These are phyloP conservation scores for Simmondsia chinensis DNA, from an alignment of 148 eudicot species.

Conservation along the genomic window DNA sequence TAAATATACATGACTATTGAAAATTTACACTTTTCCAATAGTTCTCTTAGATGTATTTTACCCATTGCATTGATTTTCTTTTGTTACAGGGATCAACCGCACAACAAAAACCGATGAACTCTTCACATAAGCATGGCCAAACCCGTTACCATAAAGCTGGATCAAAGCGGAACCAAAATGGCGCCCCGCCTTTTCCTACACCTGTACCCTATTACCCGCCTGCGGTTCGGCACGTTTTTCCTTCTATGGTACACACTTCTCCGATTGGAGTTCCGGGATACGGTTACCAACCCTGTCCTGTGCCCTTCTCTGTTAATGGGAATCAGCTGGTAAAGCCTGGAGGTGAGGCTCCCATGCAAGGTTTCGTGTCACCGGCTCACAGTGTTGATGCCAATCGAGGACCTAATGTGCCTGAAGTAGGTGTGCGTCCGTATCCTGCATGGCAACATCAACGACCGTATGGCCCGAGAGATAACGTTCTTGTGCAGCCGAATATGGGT, in stretches of 20 bases:
- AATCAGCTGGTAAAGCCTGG: conserved; percentile 34
- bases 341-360: conserved; percentile 39
- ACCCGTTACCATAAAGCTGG: conserved; percentile 46
- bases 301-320: conserved; percentile 39
- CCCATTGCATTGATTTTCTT: conserved; percentile 4
- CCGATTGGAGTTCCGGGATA: conserved; percentile 47
- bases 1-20: no score
- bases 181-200: conserved; percentile 43
- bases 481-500: conserved; percentile 35
- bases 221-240: conserved; percentile 34
- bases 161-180: conserved; percentile 49
- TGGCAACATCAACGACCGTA: conserved; percentile 35
- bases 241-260: conserved; percentile 45
- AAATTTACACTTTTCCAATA: no score
- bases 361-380: conserved; percentile 33
- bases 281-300: conserved; percentile 40
- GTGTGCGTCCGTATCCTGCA: conserved; percentile 25
- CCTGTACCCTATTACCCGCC: conserved; percentile 56
- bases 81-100: conserved; percentile 35
- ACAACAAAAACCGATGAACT: conserved; percentile 36
- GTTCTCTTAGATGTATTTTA: background rate
- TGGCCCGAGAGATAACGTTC: conserved; percentile 30
- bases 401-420: conserved; percentile 43
- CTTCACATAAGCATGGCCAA: conserved; percentile 42
- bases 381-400: conserved; percentile 30